Percentiles rank a stretch among this genome's conserved stretches.
These are phyloP conservation scores for Myxozyma vanderwaltii DNA, from an alignment of 805 yeast species.

Conservation along the genomic window DNA sequence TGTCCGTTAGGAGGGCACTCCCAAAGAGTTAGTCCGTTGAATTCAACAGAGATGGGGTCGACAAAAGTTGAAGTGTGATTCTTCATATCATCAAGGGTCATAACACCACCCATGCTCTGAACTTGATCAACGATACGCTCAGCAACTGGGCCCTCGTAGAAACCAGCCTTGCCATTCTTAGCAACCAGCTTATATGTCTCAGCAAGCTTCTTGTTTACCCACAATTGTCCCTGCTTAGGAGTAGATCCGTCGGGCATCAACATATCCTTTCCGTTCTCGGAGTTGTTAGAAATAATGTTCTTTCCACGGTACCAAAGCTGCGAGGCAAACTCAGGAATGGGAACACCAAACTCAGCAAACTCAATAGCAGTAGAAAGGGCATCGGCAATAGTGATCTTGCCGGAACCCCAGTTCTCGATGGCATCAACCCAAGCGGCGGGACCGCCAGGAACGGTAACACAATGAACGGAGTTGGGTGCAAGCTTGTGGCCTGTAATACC, in stretches of 20 bases:
- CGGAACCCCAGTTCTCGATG: conserved; percentile 70
- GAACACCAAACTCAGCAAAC: conserved; percentile 68
- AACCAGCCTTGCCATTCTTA: conserved; percentile 61
- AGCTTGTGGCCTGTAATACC: conserved; percentile 55
- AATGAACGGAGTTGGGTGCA: conserved; percentile 54
- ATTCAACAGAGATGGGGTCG: conserved; percentile 60
- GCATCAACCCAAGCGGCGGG: conserved; percentile 80
- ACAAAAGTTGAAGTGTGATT: conserved; percentile 63
- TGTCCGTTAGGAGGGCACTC: conserved; percentile 87
- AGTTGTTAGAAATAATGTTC: conserved; percentile 46
- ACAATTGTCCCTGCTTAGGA: conserved; percentile 62
- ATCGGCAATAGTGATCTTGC: conserved; percentile 59
- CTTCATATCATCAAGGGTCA: conserved; percentile 58
- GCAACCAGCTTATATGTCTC: conserved; percentile 56
- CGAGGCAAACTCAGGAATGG: conserved; percentile 63
- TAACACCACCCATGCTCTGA: conserved; percentile 55
- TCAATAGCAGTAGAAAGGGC: conserved; percentile 66
- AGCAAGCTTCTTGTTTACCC: conserved; percentile 57
- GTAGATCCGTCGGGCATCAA: conserved; percentile 44
- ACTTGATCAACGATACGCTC: conserved; percentile 61
- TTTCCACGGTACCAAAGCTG: conserved; percentile 51
- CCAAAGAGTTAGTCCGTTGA: conserved; percentile 62
- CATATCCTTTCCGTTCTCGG: conserved; percentile 42
- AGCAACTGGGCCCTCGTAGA: conserved; percentile 72
- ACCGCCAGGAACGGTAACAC: conserved; percentile 77